Base-by-base conservation (phyloP, 345 rosid species). In the Brassica nigra region DNA sequence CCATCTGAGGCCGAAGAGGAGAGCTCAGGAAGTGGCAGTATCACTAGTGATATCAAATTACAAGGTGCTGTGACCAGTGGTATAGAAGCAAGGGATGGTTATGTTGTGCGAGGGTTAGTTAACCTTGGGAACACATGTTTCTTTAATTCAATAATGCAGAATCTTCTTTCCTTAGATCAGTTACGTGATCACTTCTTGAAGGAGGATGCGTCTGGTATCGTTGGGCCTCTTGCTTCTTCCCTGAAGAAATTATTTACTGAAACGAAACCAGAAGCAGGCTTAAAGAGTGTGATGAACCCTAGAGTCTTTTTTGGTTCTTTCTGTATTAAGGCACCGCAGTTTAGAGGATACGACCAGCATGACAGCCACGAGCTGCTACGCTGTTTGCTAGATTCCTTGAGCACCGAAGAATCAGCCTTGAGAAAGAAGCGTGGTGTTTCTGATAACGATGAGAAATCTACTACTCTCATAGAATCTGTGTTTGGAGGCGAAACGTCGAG, bases 91-190 rank as follows among this genome's bases (percentile, higher is more conserved):
- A 81, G 82, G 78, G 87, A 79, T 59, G 84, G 89, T 42, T 92
- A 84, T 77, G 83, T 82, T 55, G 95, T 84, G 33, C 84, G 95
- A 76, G 99, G 99, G 47, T 79, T 96, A 87, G 89, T 83, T 54
- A 96, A 96, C 87, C 97, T 96, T 71, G 99, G 98, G 64, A 96
- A 93, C 70, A 92, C 97, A 49, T 96, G 99, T 86, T 96, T 92
- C 86, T 96, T 96, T 66, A 96, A 96, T 83, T 96, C 99, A 0
- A 87, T 96, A 16, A 80, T 90, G 92, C 99, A 96, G 84, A 96
- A 96, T 86, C 88, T 96, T 78, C 83, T 96, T 39, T 87, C 97
- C 5, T 75, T 96, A 76, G 86, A 87, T 63, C 85, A 66, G 77
- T 82, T 96, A 71, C 83, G 86, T 39, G 82, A 89, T 71, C 86